These are phyloP conservation scores for Telopea speciosissima DNA, from an alignment of 177 flowering plant genomes.

Conservation along the genomic window DNA sequence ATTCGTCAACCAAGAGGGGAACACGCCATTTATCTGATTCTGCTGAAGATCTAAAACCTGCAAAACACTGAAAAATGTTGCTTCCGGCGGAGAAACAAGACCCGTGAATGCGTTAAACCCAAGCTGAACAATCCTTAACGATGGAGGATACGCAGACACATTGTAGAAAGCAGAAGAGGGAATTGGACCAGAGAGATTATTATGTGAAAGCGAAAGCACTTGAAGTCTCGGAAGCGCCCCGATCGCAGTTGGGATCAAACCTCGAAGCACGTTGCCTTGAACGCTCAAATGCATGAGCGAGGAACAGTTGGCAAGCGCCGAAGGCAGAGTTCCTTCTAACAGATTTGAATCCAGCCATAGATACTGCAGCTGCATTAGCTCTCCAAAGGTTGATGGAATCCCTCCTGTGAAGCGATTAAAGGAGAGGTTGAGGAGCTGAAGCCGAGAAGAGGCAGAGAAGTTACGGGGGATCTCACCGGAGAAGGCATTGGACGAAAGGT, in stretches of 20 bases:
- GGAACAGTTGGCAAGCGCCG: conserved; percentile 72
- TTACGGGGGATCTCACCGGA: conserved; percentile 54
- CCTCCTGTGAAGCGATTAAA: conserved; percentile 57
- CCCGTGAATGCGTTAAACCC: conserved; percentile 61
- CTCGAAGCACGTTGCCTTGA: conserved; percentile 39
- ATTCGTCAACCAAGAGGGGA: conserved; percentile 54
- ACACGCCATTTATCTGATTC: conserved; percentile 41
- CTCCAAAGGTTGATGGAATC: conserved; percentile 58
- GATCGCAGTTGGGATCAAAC: conserved; percentile 55
- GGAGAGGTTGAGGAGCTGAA: conserved; percentile 53
- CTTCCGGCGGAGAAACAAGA: conserved; percentile 28
- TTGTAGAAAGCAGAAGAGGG: conserved; percentile 54
- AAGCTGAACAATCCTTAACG: conserved; percentile 47
- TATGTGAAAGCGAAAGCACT: conserved; percentile 60
- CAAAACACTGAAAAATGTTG: conserved; percentile 37
- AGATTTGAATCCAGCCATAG: conserved; percentile 63
- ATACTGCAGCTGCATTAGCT: conserved; percentile 45
- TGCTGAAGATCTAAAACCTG: conserved; percentile 58
- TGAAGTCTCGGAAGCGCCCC: conserved; percentile 51
- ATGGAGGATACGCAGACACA: conserved; percentile 34
- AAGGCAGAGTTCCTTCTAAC: conserved; percentile 55
- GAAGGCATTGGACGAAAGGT: conserved; percentile 57
- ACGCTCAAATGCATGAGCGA: conserved; percentile 49
- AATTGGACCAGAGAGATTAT: conserved; percentile 59
- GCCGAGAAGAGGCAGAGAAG: conserved; percentile 26